phyloP scores from a whole-genome alignment of 192 early-diverging fungal species.

The Umbelopsis sp. region DNA sequence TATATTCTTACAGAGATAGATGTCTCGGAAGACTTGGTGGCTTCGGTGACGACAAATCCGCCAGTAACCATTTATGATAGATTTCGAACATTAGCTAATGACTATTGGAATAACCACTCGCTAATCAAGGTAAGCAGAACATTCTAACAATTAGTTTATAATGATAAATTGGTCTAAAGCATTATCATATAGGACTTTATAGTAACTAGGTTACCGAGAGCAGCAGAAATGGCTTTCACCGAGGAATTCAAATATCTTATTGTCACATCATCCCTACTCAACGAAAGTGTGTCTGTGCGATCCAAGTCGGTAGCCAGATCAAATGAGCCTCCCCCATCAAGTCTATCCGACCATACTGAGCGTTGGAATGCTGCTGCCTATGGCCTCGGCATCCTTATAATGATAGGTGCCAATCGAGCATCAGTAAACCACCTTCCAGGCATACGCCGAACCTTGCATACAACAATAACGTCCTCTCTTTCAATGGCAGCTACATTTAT shows the following conservation, averaged over 20 bases:
- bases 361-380: not conserved
- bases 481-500: conserved; percentile 35
- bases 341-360: not conserved
- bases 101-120: not conserved
- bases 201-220: conserved; percentile 27
- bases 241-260: conserved; percentile 63
- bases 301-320: not conserved
- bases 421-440: not conserved
- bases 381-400: not conserved
- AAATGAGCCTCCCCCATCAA: not conserved
- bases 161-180: not conserved
- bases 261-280: conserved; percentile 58
- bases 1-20: not conserved
- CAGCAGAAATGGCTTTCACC: conserved; percentile 56
- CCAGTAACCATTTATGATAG: not conserved
- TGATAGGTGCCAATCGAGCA: conserved; percentile 2
- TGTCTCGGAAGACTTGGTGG: not conserved
- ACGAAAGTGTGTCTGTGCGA: conserved; percentile 42
- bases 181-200: not conserved
- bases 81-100: not conserved
- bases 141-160: not conserved
- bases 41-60: not conserved
- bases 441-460: not conserved
- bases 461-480: conserved; percentile 17
- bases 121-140: not conserved